Base-by-base conservation (phyloP, 1,284 basidiomycete species). In the Inonotus obliquus region DNA sequence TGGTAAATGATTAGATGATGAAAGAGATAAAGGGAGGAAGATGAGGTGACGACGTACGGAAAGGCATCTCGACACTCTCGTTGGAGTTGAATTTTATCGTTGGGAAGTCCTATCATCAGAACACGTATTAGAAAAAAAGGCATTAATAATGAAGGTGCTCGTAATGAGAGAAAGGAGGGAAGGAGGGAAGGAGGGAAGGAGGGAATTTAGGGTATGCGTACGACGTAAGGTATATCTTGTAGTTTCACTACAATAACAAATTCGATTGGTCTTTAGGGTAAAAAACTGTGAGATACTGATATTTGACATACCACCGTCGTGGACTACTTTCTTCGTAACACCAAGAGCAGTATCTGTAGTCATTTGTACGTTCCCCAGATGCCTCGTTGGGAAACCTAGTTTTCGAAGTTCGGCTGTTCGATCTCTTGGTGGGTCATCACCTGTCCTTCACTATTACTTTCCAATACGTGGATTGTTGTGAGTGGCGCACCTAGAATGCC, bases 301-400 rank as follows among this genome's bases (percentile, higher is more conserved):
- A n/a, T 14, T 49, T 19, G 21, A 72, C 80, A 68, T 65, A 88
- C 88, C 76, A 70, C 85, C 81, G 71, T 97, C 93, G 64, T 91
- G 78, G 0, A 96, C 89, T 14, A 97, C 90, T 1, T 84, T 74
- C 72, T 96, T 98, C 0, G 94, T 95, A 5, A 98, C 96, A 7
- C 91, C 94, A 0, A 98, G 79, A 0, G 96, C 96, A 0, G 96
- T 98, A 73, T 99, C 96, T 0, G 96, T 99, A 27, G 96, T 98
- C 96, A 99, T 99, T 74, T 99, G 97, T 1, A 94, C 79, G 1
- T 84, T 78, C 0, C 92, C 93, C 4, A 97, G 79, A 73, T 91
- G 91, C 27, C 95, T 82, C 2, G 81, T 83, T 0, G 93, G 92
- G 71, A 97, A 98, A 0, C 94, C 94, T 17, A 95, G 76, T 14